Conservation (phyloP, 2,329 filamentous ascomycete species). For the Falciphora oryzae region DNA sequence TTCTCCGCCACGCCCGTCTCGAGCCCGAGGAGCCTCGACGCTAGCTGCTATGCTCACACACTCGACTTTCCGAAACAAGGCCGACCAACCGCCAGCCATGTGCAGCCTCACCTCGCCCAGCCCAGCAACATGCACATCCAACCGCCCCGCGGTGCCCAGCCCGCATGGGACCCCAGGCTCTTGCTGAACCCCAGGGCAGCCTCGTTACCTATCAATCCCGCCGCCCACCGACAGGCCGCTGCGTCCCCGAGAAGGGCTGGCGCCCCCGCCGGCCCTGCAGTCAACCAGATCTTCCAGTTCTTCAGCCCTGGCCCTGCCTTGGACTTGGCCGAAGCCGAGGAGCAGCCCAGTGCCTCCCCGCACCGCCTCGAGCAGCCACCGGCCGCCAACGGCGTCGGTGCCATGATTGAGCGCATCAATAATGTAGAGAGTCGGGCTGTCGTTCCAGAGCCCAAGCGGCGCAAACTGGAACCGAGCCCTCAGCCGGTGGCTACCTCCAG, state of each 20-base stretch:
- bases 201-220: constrained; percentile 8
- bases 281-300: constrained; percentile 27
- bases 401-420: constrained; percentile 70
- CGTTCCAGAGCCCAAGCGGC: constrained; percentile 57
- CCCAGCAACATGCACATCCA: constrained; percentile 10
- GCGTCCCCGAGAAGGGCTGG: constrained; percentile 1
- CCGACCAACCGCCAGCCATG: constrained; percentile 19
- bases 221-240: constrained; percentile 4
- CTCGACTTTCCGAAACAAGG: constrained; percentile 1
- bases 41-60: not conserved
- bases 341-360: constrained; percentile 14
- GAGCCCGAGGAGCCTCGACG: no score
- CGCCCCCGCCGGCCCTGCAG: constrained; percentile 22
- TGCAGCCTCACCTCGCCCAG: constrained; percentile 13
- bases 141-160: constrained; percentile 4
- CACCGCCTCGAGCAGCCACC: constrained; percentile 8
- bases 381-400: constrained; percentile 35
- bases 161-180: constrained; percentile 26
- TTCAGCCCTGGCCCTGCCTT: constrained; percentile 21
- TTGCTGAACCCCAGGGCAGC: constrained; percentile 31
- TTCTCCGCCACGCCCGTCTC: not conserved
- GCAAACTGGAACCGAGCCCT: constrained; percentile 42
- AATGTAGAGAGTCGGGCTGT: constrained; percentile 62
- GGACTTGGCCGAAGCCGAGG: constrained; percentile 18
- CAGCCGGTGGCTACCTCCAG: constrained; percentile 21